Evolutionary conservation across 1,139 yeast species (phyloP).

Genomic region (Yarrowia galli): DNA sequence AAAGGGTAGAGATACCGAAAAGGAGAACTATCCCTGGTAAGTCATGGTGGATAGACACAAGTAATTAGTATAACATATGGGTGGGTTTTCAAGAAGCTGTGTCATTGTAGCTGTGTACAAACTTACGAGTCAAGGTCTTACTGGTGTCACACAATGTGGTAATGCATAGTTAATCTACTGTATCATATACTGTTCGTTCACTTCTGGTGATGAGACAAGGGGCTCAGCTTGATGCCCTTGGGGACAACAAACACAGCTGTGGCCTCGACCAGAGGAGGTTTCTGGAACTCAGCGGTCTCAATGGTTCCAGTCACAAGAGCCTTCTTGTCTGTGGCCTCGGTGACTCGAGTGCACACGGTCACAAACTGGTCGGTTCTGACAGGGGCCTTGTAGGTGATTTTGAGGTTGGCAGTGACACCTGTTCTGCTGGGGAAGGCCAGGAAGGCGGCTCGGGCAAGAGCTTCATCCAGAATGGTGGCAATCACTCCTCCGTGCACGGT

Average conservation of each 20-base stretch:
- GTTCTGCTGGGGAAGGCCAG: constrained; percentile 49
- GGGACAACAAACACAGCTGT: constrained; percentile 44
- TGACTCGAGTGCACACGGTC: constrained; percentile 62
- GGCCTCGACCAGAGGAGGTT: constrained; percentile 45
- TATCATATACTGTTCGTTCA: not conserved
- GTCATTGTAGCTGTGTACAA: no score
- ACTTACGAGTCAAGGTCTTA: no score
- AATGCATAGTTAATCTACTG: constrained; percentile 12
- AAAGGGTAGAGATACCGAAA: constrained; percentile 17
- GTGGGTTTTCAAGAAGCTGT: no score
- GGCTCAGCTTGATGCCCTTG: constrained; percentile 42
- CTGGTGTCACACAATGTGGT: no score
- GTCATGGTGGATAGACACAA: not conserved
- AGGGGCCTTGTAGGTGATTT: constrained; percentile 71
- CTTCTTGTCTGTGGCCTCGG: constrained; percentile 49
- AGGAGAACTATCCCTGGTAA: constrained; percentile 31
- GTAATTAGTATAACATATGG: no score
- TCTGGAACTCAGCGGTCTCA: constrained; percentile 55
- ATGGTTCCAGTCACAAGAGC: constrained; percentile 55
- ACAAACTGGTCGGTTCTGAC: constrained; percentile 82
- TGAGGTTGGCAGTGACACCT: constrained; percentile 57
- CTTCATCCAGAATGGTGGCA: constrained; percentile 82
- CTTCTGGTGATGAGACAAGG: constrained; percentile 33
- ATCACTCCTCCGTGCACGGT: constrained; percentile 89
- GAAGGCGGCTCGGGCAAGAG: constrained; percentile 66